phyloP scores from a whole-genome alignment of 2,329 filamentous ascomycete species.

The Alternaria hordeiaustralica region DNA sequence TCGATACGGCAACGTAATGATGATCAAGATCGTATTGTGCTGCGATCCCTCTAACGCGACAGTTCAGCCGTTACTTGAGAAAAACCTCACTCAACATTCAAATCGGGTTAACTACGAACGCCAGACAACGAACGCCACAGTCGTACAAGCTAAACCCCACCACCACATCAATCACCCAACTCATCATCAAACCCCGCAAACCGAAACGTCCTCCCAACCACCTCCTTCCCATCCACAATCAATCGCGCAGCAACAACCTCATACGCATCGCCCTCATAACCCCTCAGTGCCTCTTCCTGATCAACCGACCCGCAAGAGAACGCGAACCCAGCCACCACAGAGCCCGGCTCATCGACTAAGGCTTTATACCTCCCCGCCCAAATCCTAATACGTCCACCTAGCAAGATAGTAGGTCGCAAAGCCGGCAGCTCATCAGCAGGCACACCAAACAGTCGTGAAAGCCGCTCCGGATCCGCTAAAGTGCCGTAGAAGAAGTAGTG shows the following conservation, averaged over 20 bases:
- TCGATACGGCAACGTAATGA: no score
- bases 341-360: not conserved
- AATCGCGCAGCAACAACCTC: not conserved
- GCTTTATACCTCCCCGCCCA: not conserved
- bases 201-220: not conserved
- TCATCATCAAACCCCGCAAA: not conserved
- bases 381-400: not conserved
- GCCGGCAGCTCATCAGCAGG: not conserved
- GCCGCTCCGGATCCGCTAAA: not conserved
- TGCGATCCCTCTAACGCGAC: no score
- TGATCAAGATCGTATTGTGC: no score
- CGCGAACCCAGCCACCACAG: not conserved
- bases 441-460: not conserved
- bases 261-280: not conserved
- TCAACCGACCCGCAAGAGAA: not conserved
- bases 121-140: no score
- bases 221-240: not conserved
- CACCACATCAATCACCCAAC: not conserved
- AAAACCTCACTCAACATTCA: no score
- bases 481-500: not conserved
- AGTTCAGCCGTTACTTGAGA: no score
- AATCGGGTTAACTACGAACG: no score
- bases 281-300: not conserved
- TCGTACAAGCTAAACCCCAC: no score
- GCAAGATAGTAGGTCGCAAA: not conserved